Conservation (phyloP, 2,329 filamentous ascomycete species). For the Xylaria sp. region DNA sequence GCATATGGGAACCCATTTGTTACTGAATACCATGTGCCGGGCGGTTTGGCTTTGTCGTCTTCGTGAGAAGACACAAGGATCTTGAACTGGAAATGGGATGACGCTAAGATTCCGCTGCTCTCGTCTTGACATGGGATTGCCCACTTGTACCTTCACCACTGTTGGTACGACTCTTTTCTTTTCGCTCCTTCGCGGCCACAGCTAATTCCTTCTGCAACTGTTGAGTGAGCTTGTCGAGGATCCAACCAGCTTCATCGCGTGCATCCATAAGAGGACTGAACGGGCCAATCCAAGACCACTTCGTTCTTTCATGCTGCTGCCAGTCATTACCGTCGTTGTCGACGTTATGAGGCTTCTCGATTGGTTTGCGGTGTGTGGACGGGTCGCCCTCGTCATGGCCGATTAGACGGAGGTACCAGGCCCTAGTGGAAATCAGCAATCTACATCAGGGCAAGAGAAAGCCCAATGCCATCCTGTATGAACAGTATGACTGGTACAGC, state of each 20-base stretch:
- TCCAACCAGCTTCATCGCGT: slow-evolving; percentile 74
- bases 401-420: slow-evolving; percentile 81
- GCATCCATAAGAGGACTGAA: slow-evolving; percentile 72
- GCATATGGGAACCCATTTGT: not conserved
- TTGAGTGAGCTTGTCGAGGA: slow-evolving; percentile 67
- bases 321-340: not conserved
- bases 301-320: not conserved
- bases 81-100: not conserved
- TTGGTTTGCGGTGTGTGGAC: slow-evolving; percentile 53
- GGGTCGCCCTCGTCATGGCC: slow-evolving; percentile 64
- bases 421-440: slow-evolving; percentile 55
- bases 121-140: slow-evolving; percentile 49
- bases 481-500: not conserved
- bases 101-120: too few species aligned
- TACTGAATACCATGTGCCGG: not conserved
- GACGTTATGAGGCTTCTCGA: slow-evolving; percentile 18
- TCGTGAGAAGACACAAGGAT: not conserved
- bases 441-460: not conserved
- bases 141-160: slow-evolving; percentile 33
- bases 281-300: slow-evolving; percentile 77
- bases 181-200: slow-evolving; percentile 27
- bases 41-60: not conserved
- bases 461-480: not conserved
- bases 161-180: slow-evolving; percentile 19
- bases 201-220: slow-evolving; percentile 59